Percentiles rank a stretch among this genome's conserved stretches.
Evolutionary conservation across 768 basidiomycete species (phyloP).

Genomic region (Hericium coralloides): DNA sequence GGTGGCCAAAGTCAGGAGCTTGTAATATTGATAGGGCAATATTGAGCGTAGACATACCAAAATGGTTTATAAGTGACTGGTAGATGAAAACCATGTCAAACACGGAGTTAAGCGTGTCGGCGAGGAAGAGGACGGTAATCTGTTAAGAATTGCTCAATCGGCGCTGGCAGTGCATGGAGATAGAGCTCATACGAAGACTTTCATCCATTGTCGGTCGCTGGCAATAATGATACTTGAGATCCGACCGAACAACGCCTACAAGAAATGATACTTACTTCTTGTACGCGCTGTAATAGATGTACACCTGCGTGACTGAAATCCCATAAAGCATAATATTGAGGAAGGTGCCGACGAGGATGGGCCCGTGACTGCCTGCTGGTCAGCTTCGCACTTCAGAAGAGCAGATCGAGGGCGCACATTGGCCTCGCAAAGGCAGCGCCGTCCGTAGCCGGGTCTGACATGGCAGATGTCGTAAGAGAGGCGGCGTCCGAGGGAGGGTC

Average conservation of each 20-base stretch:
- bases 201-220: conserved; percentile 5
- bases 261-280: not conserved
- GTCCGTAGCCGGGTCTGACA: too few relatives aligned
- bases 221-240: not conserved
- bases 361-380: conserved; percentile 3
- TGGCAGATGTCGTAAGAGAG: too few relatives aligned
- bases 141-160: not conserved
- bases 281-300: conserved; percentile 2
- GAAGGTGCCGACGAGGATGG: conserved; percentile 8
- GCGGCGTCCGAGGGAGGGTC: too few relatives aligned
- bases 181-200: conserved; percentile 1
- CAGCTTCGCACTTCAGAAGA: too few relatives aligned
- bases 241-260: too few relatives aligned
- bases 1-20: not conserved
- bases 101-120: conserved; percentile 5
- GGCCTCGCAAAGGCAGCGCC: too few relatives aligned
- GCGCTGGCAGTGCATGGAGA: not conserved
- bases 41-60: not conserved
- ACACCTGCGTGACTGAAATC: conserved; percentile 5
- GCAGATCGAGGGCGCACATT: too few relatives aligned
- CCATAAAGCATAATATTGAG: conserved; percentile 9
- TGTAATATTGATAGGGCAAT: too few relatives aligned
- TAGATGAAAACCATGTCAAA: conserved; percentile 4
- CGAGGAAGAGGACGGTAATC: conserved; percentile 2
- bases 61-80: conserved; percentile 2